Percentiles rank a stretch among this genome's conserved stretches.
Conservation (phyloP, 441 rosid species). For the Adansonia grandidieri region DNA sequence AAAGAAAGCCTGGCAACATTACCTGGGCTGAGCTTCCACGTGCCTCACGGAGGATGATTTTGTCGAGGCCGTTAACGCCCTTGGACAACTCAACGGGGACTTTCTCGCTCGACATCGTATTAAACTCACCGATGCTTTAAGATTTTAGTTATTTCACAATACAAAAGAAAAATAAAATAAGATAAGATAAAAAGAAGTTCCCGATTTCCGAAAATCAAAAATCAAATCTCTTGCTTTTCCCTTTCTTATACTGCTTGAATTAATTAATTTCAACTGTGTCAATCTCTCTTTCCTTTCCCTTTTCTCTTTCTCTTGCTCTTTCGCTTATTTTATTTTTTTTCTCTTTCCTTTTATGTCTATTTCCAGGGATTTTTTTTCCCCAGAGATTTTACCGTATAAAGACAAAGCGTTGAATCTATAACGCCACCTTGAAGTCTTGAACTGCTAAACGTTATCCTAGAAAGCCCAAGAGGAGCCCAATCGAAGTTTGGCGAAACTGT, state of each 20-base stretch:
- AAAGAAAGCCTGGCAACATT: neutral
- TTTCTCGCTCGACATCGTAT: conserved; percentile 45
- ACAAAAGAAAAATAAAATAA: neutral
- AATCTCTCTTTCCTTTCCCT: neutral
- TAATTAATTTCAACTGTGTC: neutral
- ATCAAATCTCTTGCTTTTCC: neutral
- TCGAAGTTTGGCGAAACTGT: neutral
- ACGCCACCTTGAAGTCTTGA: neutral
- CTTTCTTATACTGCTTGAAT: neutral
- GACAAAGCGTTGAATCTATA: neutral
- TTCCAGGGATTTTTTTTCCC: no score
- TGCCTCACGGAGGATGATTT: conserved; percentile 67
- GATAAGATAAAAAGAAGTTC: neutral
- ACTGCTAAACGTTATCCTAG: neutral
- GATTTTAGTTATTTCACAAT: neutral
- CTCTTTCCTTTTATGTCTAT: neutral
- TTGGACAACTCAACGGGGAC: conserved; percentile 45
- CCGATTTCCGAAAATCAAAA: neutral
- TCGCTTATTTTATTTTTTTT: neutral
- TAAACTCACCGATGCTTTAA: neutral
- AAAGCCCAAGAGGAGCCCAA: neutral
- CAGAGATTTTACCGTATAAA: neutral
- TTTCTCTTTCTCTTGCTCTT: neutral
- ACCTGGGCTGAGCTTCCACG: conserved; percentile 80
- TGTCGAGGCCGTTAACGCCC: conserved; percentile 71